Conservation (phyloP, 2,329 filamentous ascomycete genomes). For the Ophiostoma populinum region DNA sequence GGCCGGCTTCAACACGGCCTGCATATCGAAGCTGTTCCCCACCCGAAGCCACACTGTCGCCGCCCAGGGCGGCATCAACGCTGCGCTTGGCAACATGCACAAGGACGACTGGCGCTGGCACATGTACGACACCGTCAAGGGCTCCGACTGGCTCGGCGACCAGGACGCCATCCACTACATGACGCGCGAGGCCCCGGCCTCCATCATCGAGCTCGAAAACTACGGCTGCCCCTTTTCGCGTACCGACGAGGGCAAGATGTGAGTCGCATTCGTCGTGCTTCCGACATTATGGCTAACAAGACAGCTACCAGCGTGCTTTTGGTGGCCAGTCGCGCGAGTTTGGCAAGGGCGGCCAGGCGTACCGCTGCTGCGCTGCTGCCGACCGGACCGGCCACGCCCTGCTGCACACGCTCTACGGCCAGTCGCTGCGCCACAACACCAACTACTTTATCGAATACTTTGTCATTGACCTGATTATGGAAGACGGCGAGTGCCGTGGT, state of each 20-base stretch:
- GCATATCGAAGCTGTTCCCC: constrained; percentile 75
- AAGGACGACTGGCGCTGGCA: constrained; percentile 98
- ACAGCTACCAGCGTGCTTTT: constrained; percentile 88
- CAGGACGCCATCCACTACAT: constrained; percentile 98
- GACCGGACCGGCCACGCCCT: constrained; percentile 96
- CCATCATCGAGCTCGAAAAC: constrained; percentile 88
- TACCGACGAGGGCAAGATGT: constrained; percentile 94
- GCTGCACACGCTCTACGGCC: constrained; percentile 94
- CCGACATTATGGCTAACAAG: background rate
- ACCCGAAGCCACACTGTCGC: constrained; percentile 76
- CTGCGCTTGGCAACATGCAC: constrained; percentile 88
- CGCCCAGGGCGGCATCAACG: constrained; percentile 71
- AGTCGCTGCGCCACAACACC: constrained; percentile 92
- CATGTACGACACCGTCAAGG: constrained; percentile 98
- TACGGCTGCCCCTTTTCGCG: constrained; percentile 94
- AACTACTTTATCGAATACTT: constrained; percentile 99
- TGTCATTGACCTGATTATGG: constrained; percentile 91
- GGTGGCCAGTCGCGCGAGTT: constrained; percentile 92
- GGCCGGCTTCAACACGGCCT: constrained; percentile 78
- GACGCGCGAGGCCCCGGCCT: constrained; percentile 83
- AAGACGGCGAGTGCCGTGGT: constrained; percentile 91
- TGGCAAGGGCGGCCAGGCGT: constrained; percentile 94
- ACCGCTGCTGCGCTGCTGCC: constrained; percentile 89
- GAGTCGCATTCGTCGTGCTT: too few relatives aligned
- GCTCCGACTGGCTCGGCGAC: constrained; percentile 92